phyloP scores from a whole-genome alignment of 495 filamentous ascomycete genomes.

The Haplographium delicatum region DNA sequence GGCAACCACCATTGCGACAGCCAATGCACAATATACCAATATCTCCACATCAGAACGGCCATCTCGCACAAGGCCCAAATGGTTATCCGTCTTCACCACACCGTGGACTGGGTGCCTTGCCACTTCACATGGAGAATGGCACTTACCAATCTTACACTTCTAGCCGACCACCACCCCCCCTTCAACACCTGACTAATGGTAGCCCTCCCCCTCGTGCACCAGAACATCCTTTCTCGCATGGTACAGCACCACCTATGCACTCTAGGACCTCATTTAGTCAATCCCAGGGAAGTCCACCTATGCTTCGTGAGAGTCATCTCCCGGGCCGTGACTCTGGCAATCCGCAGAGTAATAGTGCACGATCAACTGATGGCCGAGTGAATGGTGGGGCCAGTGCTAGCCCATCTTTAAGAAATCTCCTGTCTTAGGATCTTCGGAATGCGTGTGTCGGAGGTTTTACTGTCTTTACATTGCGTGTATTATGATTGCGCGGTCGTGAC shows the following conservation, averaged over 20 bases:
- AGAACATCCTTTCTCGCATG: slow-evolving; percentile 28
- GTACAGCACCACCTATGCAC: slow-evolving; percentile 19
- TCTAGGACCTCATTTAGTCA: slow-evolving; percentile 25
- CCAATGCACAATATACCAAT: slow-evolving; percentile 4
- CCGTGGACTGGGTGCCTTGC: slow-evolving; percentile 23
- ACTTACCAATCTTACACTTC: slow-evolving; percentile 20
- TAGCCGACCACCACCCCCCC: slow-evolving; percentile 19
- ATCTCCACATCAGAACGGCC: slow-evolving; percentile 24
- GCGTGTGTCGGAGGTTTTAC: neutral
- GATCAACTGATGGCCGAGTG: slow-evolving; percentile 36
- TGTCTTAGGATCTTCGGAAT: slow-evolving; percentile 41
- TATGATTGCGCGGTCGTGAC: neutral
- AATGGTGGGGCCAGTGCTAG: slow-evolving; percentile 66
- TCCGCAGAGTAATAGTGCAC: slow-evolving; percentile 13
- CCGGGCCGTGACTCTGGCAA: slow-evolving; percentile 13
- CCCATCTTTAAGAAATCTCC: slow-evolving; percentile 68
- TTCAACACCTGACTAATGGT: slow-evolving; percentile 29
- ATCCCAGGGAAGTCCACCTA: slow-evolving; percentile 22
- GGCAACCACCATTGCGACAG: slow-evolving; percentile 13
- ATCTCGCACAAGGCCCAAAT: slow-evolving; percentile 15
- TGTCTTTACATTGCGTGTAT: neutral
- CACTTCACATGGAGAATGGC: slow-evolving; percentile 21
- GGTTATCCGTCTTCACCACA: slow-evolving; percentile 37
- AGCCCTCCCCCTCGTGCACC: slow-evolving; percentile 25
- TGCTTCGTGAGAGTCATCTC: slow-evolving; percentile 10